Percentiles rank a stretch among this genome's conserved stretches.
phyloP scores from a whole-genome alignment of 1,284 basidiomycete genomes.

The Meripilus lineatus region DNA sequence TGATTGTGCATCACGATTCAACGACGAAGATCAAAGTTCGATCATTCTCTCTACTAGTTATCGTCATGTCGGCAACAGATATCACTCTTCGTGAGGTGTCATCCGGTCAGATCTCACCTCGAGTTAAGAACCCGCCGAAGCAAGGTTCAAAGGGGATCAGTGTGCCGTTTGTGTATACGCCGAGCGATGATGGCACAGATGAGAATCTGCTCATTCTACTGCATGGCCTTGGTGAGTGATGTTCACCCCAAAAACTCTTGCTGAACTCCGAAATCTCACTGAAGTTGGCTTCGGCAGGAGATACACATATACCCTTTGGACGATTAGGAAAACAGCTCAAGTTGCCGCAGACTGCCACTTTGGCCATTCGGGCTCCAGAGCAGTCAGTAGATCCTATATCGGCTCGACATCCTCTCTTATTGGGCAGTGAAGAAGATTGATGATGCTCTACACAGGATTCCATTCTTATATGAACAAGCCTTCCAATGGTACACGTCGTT shows the following conservation, averaged over 20 bases:
- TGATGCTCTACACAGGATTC: conserved; percentile 71
- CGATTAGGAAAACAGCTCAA: conserved; percentile 70
- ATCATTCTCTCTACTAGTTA: too few species aligned
- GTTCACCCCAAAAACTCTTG: too few species aligned
- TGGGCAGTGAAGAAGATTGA: too few species aligned
- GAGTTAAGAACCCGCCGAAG: conserved; percentile 49
- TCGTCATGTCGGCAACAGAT: too few species aligned
- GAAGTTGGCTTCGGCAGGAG: conserved; percentile 59
- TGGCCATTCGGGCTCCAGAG: conserved; percentile 77
- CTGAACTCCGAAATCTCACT: too few species aligned
- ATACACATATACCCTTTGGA: conserved; percentile 75
- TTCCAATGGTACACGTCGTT: conserved; percentile 91
- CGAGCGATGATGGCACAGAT: conserved; percentile 78
- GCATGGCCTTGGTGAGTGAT: conserved; percentile 82
- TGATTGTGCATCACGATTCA: too few species aligned
- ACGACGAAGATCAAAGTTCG: too few species aligned
- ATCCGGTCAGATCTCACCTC: conserved; percentile 19
- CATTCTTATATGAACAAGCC: conserved; percentile 74
- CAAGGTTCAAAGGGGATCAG: conserved; percentile 34
- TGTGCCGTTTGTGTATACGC: conserved; percentile 56
- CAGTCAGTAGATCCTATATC: conserved; percentile 52
- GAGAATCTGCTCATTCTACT: conserved; percentile 84
- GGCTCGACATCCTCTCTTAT: not conserved
- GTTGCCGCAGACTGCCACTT: conserved; percentile 82
- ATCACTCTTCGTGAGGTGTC: conserved; percentile 14